Conservation (phyloP, 495 filamentous ascomycete species). For the Talaromyces thailandensis region DNA sequence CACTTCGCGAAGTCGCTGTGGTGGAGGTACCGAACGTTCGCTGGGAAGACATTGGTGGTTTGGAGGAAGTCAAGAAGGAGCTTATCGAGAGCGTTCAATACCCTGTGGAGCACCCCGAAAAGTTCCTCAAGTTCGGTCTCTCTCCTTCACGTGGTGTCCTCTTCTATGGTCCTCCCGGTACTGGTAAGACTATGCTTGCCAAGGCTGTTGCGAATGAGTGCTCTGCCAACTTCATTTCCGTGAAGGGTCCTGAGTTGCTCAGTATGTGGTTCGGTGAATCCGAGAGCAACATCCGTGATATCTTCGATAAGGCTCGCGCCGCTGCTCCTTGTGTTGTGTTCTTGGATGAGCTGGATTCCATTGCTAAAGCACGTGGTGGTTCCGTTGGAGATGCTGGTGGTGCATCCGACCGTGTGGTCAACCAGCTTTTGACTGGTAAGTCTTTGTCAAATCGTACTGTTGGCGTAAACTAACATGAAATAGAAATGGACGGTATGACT, state of each 20-base stretch:
- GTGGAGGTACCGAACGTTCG: conserved; percentile 98
- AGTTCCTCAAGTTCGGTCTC: conserved; percentile 99
- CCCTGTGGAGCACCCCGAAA: conserved; percentile 97
- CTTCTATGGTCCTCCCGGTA: conserved; percentile 97
- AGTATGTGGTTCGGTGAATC: conserved; percentile 99
- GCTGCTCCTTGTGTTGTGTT: conserved; percentile 98
- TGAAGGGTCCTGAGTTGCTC: conserved; percentile 95
- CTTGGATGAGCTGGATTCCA: conserved; percentile 97
- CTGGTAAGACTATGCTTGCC: conserved; percentile 98
- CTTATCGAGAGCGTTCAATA: conserved; percentile 99
- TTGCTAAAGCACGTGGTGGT: conserved; percentile 98
- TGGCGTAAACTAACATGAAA: conserved; percentile 32
- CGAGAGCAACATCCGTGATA: conserved; percentile 98
- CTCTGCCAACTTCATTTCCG: conserved; percentile 97
- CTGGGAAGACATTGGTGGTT: conserved; percentile 98
- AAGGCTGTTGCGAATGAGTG: conserved; percentile 99
- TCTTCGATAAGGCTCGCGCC: conserved; percentile 98
- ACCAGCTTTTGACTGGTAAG: conserved; percentile 95
- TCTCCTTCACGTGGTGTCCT: conserved; percentile 97
- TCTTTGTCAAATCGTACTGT: conserved; percentile 8
- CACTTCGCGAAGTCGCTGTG: conserved; percentile 95
- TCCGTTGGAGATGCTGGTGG: conserved; percentile 94
- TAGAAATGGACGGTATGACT: conserved; percentile 99
- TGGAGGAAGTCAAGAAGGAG: conserved; percentile 97
- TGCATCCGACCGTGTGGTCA: conserved; percentile 98